Base-by-base conservation (phyloP, 148 eudicot genomes). In the Camellia japonica region DNA sequence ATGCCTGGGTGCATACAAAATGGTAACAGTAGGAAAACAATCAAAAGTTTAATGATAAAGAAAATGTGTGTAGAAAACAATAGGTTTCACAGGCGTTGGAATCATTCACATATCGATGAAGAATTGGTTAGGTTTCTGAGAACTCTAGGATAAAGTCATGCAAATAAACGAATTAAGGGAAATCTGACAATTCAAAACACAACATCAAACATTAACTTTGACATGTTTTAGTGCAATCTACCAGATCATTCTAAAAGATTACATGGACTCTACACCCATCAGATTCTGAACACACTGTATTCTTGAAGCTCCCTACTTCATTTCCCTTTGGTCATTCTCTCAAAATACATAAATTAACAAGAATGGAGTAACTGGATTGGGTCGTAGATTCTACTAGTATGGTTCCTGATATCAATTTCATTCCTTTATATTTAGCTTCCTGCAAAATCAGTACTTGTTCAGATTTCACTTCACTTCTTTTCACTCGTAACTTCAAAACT, bases 1-100 rank as follows among this genome's bases (percentile, higher is more conserved):
- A 92, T 70, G 75, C 96, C 98, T 95, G 89, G 69, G 41, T 46
- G 71, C 52, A 65, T 7, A 70, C 52, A 71, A 30, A 42, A 56
- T 18, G 62, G 19, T 1, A 52, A 49, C 52, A 49, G 7, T 7
- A 80, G 30, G 49, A 38, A 72, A 61, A 44, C 1, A 6, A 46
- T 47, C 20, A 80, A 54, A 19, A 54, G 16, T 4, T 5, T 2
- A 58, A 56, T 0, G 62, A 61, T 41, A 71, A 43, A 66, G 75
- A 55, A n/a, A 71, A 70, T 16, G 61, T 11, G 52, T 3, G 0
- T 14, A 54, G 80, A 41, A 67, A 38, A 66, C 20, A 78, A 52
- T 52, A 52, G 56, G 8, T 15, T 65, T 54, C 20, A 51, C 42
- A 2, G 2, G 1, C 38, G 38, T 30, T 30, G 14, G 52, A 56